A percentile compares a stretch with the other conserved stretches of the same genome.
Conservation (phyloP, 2,329 filamentous ascomycete species). For the Zelopaecilomyces penicillatus region DNA sequence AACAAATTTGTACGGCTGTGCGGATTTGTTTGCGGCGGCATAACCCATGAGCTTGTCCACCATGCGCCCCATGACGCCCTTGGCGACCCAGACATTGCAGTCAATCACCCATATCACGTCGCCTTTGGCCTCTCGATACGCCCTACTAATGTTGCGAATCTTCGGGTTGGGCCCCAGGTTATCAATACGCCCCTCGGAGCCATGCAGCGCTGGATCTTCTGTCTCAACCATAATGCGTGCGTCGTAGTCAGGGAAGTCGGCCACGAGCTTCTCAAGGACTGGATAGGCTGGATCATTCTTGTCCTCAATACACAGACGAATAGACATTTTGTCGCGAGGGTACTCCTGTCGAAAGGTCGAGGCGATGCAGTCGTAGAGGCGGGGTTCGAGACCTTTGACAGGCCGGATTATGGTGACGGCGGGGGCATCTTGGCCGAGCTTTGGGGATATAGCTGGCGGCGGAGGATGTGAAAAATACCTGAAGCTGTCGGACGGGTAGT, state of each 20-base stretch:
- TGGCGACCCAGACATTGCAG: slow-evolving; percentile 89
- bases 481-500: slow-evolving; percentile 29
- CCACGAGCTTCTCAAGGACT: slow-evolving; percentile 60
- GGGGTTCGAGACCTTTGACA: slow-evolving; percentile 83
- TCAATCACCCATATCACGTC: slow-evolving; percentile 93
- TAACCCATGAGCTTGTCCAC: slow-evolving; percentile 77
- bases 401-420: slow-evolving; percentile 88
- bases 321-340: slow-evolving; percentile 63
- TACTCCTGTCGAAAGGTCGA: slow-evolving; percentile 80
- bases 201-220: slow-evolving; percentile 64
- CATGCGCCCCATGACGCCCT: slow-evolving; percentile 74
- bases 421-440: slow-evolving; percentile 50
- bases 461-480: slow-evolving; percentile 44
- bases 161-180: slow-evolving; percentile 93
- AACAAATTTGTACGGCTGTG: slow-evolving; percentile 75
- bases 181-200: slow-evolving; percentile 37
- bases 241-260: slow-evolving; percentile 65
- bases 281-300: slow-evolving; percentile 68
- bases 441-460: slow-evolving; percentile 41
- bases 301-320: slow-evolving; percentile 75
- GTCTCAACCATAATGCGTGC: slow-evolving; percentile 70
- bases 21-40: slow-evolving; percentile 35
- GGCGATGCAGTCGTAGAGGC: slow-evolving; percentile 85
- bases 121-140: slow-evolving; percentile 78
- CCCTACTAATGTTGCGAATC: slow-evolving; percentile 90